A percentile compares a stretch with the other conserved stretches of the same genome.
Conservation (phyloP, 352 stramenopile species). For the Phytopythium chamaehyphon region DNA sequence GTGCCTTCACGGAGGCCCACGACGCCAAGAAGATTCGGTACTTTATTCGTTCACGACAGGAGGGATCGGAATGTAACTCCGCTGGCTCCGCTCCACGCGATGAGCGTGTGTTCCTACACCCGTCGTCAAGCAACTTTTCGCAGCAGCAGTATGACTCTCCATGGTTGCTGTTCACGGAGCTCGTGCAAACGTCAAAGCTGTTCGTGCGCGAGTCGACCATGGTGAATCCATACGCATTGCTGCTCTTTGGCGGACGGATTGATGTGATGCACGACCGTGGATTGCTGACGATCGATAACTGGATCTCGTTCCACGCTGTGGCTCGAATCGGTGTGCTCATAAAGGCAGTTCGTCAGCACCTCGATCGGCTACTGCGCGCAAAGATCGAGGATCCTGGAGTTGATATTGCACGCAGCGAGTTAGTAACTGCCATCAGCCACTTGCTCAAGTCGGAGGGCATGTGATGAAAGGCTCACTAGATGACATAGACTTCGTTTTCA, state of each 20-base stretch:
- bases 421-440: slow-evolving; percentile 77
- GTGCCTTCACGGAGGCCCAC: slow-evolving; percentile 87
- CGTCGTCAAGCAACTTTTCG: slow-evolving; percentile 89
- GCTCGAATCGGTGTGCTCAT: slow-evolving; percentile 95
- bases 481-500: too few relatives aligned
- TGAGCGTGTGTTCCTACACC: slow-evolving; percentile 97
- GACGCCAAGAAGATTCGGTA: slow-evolving; percentile 93
- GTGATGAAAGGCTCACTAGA: slow-evolving; percentile 24
- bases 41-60: slow-evolving; percentile 62
- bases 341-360: slow-evolving; percentile 91
- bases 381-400: slow-evolving; percentile 94
- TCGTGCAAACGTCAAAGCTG: slow-evolving; percentile 96
- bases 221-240: slow-evolving; percentile 94
- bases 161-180: slow-evolving; percentile 94
- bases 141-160: slow-evolving; percentile 93
- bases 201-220: slow-evolving; percentile 96
- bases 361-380: slow-evolving; percentile 91
- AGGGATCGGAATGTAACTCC: not conserved
- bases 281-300: slow-evolving; percentile 80
- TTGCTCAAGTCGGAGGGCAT: slow-evolving; percentile 83
- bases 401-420: slow-evolving; percentile 85
- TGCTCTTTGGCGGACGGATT: slow-evolving; percentile 97
- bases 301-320: slow-evolving; percentile 93
- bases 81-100: slow-evolving; percentile 19
- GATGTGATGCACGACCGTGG: slow-evolving; percentile 92